phyloP scores from a whole-genome alignment of 768 basidiomycete species.

The Boletus pseudopeckii region DNA sequence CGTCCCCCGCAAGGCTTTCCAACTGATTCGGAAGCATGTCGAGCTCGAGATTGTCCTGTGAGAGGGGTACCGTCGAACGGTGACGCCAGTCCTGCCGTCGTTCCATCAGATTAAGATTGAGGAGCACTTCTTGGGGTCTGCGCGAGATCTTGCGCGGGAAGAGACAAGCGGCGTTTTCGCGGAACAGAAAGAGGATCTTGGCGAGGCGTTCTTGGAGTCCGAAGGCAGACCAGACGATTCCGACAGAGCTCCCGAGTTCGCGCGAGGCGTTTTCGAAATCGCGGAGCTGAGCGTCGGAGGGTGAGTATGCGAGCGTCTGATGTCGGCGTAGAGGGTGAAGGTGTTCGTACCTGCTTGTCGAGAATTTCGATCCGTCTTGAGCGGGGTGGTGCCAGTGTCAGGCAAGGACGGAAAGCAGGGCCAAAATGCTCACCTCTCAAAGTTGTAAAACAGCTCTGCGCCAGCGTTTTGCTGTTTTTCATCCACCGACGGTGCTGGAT shows the following conservation, averaged over 20 bases:
- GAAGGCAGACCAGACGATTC: constrained; percentile 50
- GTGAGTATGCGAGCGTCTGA: neutral
- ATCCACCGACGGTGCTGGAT: constrained; percentile 38
- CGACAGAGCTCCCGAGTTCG: constrained; percentile 53
- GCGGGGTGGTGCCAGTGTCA: neutral
- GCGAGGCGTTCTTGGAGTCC: constrained; percentile 47
- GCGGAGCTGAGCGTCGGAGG: constrained; percentile 35
- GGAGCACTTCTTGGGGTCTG: constrained; percentile 33
- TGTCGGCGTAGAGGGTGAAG: neutral
- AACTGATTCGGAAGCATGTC: constrained; percentile 47
- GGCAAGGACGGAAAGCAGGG: neutral
- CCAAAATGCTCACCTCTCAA: constrained; percentile 36
- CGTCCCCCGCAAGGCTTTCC: constrained; percentile 42
- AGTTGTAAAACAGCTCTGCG: constrained; percentile 41
- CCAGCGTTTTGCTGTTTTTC: constrained; percentile 48
- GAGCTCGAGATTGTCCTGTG: constrained; percentile 40
- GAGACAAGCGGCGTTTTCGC: constrained; percentile 50
- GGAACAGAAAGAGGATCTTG: constrained; percentile 48
- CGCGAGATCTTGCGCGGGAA: constrained; percentile 45
- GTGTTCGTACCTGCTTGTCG: constrained; percentile 41
- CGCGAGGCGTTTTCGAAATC: constrained; percentile 54
- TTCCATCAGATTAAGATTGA: constrained; percentile 33
- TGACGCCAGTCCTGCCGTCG: constrained; percentile 29
- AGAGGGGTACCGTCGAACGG: constrained; percentile 35
- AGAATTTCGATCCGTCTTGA: constrained; percentile 45